phyloP scores from a whole-genome alignment of 768 basidiomycete genomes.

The Clitopilus passeckerianus region DNA sequence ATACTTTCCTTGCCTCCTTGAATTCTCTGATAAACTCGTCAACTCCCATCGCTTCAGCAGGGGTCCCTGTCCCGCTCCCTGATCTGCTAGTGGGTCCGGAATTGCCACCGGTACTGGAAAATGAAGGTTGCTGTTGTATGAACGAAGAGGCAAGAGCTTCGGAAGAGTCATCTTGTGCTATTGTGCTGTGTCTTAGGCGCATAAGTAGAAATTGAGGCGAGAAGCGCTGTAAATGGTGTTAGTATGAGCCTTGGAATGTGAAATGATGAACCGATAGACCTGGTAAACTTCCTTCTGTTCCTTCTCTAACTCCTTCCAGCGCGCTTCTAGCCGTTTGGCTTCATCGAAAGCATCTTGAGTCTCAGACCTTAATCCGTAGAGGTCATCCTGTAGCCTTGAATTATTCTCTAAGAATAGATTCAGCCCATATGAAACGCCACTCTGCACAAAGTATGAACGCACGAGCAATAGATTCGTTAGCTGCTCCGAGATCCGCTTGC shows the following conservation, averaged over 20 bases:
- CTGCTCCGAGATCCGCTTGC: conserved; percentile 73
- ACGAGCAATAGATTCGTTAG: conserved; percentile 88
- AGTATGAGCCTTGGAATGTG: background rate
- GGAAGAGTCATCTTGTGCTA: conserved; percentile 85
- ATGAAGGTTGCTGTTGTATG: conserved; percentile 50
- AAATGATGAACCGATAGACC: conserved; percentile 33
- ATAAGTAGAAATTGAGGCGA: conserved; percentile 85
- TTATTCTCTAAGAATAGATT: conserved; percentile 54
- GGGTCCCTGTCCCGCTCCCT: conserved; percentile 27
- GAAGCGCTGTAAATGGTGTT: conserved; percentile 52
- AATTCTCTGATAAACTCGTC: conserved; percentile 89
- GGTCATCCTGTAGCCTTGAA: conserved; percentile 64
- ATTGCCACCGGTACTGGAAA: conserved; percentile 14
- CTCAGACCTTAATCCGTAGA: conserved; percentile 73
- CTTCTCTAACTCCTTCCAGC: conserved; percentile 85
- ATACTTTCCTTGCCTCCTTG: conserved; percentile 81
- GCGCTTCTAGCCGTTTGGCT: conserved; percentile 72
- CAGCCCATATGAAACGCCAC: background rate
- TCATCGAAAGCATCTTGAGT: conserved; percentile 88
- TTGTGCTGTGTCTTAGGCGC: conserved; percentile 82
- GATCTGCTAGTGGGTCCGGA: background rate
- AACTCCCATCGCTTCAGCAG: conserved; percentile 49
- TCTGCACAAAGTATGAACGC: conserved; percentile 22
- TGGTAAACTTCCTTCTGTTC: conserved; percentile 89
- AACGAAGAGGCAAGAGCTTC: conserved; percentile 84